phyloP scores from a whole-genome alignment of 1,284 basidiomycete genomes.

The Peniophora sp. region DNA sequence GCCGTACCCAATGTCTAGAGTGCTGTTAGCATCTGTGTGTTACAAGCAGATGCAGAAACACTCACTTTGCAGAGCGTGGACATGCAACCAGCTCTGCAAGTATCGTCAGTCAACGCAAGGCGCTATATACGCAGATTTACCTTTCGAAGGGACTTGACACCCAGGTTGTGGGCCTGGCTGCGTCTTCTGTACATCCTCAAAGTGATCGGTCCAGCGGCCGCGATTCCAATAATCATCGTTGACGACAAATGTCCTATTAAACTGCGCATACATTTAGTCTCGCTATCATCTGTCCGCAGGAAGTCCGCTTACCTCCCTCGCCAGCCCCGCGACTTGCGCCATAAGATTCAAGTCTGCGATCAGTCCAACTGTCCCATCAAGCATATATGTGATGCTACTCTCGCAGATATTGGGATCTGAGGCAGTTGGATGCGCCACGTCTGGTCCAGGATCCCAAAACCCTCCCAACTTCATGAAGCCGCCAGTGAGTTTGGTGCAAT shows the following conservation, averaged over 20 bases:
- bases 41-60: constrained; percentile 5
- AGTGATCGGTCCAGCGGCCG: constrained; percentile 65
- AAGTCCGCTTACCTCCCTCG: constrained; percentile 61
- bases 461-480: constrained; percentile 41
- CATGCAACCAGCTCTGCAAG: constrained; percentile 62
- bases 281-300: constrained; percentile 1
- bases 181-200: constrained; percentile 43
- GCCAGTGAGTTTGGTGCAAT: constrained; percentile 43
- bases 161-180: constrained; percentile 60
- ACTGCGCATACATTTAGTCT: constrained; percentile 12
- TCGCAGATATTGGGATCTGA: constrained; percentile 32
- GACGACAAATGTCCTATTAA: constrained; percentile 25
- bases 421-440: constrained; percentile 42
- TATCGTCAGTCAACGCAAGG: constrained; percentile 1
- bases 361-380: constrained; percentile 58
- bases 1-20: constrained; percentile 54
- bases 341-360: constrained; percentile 56
- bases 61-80: constrained; percentile 54
- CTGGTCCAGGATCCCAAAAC: constrained; percentile 47
- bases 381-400: constrained; percentile 61
- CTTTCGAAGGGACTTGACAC: constrained; percentile 53
- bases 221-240: constrained; percentile 55
- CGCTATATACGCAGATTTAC: constrained; percentile 21
- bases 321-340: constrained; percentile 57
- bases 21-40: no score